phyloP scores from a whole-genome alignment of 1,284 basidiomycete genomes.

The Stereum hirsutum region DNA sequence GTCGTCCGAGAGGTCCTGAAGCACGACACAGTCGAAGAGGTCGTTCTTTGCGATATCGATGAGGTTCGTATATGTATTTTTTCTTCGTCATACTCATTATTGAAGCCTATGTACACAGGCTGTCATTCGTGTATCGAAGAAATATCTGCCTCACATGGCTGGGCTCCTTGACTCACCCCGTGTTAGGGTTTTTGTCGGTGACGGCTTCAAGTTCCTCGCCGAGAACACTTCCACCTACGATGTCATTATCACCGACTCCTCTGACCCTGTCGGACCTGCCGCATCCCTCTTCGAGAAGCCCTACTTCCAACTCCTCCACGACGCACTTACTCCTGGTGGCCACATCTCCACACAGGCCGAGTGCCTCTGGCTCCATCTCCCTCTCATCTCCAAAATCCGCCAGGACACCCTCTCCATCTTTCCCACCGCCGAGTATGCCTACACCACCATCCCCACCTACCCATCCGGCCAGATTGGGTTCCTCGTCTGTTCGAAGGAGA shows the following conservation, averaged over 20 bases:
- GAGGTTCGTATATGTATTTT: conserved; percentile 44
- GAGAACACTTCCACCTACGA: conserved; percentile 90
- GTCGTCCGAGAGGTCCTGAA: conserved; percentile 97
- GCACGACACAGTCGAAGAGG: conserved; percentile 86
- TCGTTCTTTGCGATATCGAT: conserved; percentile 97
- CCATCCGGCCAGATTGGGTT: conserved; percentile 97
- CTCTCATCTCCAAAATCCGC: conserved; percentile 78
- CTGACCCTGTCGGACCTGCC: conserved; percentile 96
- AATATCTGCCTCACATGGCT: conserved; percentile 94
- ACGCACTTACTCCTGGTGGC: conserved; percentile 85
- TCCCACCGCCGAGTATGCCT: conserved; percentile 86
- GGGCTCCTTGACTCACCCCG: conserved; percentile 75
- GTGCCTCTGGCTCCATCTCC: conserved; percentile 92
- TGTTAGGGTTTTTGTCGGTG: conserved; percentile 87
- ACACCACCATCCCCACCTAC: conserved; percentile 96
- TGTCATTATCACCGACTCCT: conserved; percentile 98
- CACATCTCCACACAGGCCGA: conserved; percentile 97
- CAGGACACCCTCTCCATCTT: conserved; percentile 75
- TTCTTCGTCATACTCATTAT: conserved; percentile 3
- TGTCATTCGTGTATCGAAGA: conserved; percentile 91
- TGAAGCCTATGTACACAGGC: conserved; percentile 61
- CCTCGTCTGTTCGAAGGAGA: conserved; percentile 82
- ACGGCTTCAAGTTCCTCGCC: conserved; percentile 95
- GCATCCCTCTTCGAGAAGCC: conserved; percentile 94
- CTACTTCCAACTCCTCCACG: conserved; percentile 92